Base-by-base conservation (phyloP, 139 green algal genomes). In the Trebouxia sp. region DNA sequence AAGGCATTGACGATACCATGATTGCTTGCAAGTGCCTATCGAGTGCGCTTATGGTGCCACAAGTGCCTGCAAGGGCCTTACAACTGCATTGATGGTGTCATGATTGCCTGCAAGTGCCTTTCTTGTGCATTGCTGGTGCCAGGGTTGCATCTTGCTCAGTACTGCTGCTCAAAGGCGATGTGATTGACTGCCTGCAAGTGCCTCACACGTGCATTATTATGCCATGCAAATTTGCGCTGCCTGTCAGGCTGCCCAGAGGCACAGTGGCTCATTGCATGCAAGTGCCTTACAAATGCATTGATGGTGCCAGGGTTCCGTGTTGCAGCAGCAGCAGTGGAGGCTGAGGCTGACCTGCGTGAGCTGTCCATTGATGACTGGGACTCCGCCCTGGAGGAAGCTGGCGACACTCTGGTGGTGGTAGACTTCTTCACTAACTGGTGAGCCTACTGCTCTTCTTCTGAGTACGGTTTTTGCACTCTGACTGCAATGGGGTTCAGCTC, bases 381-480 rank as follows among this genome's bases (percentile, higher is more conserved):
- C 35, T 41, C 55, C 20, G 79, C 74, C 14, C 30, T 88, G 6
- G 48, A 86, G 35, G 79, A 82, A 9, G 75, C 83, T 32, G 78
- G 79, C n/a, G 87, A 86, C 67, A 83, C 56, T 37, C 81, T 95
- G 17, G 82, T 92, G 4, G 83, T 95, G 10, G 85, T 94, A 0
- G 91, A 95, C 82, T 95, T 89, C 74, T 94, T 88, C 84, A 95
- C 91, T 17, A 81, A 86, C n/a, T 94, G 89, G 88, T 84, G 76
- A n/a, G n/a, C n/a, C n/a, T n/a, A n/a, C n/a, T n/a, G n/a, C n/a
- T n/a, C n/a, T n/a, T n/a, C n/a, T n/a, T n/a, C n/a, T n/a, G n/a
- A n/a, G n/a, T n/a, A n/a, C n/a, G 20, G 75, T 50, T 56, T 56
- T 56, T 56, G 48, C 48, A 26, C 48, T 32, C 14, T 22, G 65